A percentile compares a stretch with the other conserved stretches of the same genome.
Evolutionary conservation across 164 flowering plant species (phyloP).

Genomic region (Buxus sempervirens): DNA sequence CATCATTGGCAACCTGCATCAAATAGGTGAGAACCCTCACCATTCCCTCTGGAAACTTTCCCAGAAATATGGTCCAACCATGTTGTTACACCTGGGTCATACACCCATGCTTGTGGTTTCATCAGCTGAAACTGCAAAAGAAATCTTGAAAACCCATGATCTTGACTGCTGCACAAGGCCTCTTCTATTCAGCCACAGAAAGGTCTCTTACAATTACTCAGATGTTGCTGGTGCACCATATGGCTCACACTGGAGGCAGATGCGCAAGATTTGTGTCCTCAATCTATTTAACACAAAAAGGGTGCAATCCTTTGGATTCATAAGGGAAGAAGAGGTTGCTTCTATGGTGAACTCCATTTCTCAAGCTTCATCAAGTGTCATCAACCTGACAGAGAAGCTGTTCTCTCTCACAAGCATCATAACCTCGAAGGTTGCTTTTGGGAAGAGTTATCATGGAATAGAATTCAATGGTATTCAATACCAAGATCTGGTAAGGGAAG

Average conservation of each 20-base stretch:
- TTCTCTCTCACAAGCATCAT: not conserved
- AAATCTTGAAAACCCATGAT: constrained; percentile 1
- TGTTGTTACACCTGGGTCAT: constrained; percentile 2
- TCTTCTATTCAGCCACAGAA: not conserved
- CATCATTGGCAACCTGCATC: constrained; percentile 6
- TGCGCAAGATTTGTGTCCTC: constrained; percentile 1
- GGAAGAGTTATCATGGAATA: not conserved
- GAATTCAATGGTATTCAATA: not conserved
- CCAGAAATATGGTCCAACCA: constrained; percentile 1
- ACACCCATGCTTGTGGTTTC: constrained; percentile 2
- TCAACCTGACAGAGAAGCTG: not conserved
- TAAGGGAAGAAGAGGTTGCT: constrained; percentile 5
- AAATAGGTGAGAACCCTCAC: not conserved
- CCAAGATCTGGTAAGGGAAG: not conserved
- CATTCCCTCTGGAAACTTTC: not conserved
- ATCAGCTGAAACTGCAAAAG: not conserved
- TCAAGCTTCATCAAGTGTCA: not conserved
- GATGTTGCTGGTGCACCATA: not conserved
- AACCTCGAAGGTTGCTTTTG: not conserved
- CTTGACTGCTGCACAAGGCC: constrained; percentile 1
- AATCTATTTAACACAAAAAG: constrained; percentile 3
- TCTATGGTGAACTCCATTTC: not conserved
- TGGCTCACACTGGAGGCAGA: constrained; percentile 6
- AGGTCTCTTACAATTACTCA: not conserved
- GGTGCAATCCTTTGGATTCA: constrained; percentile 2